These are phyloP conservation scores for Elaeis guineensis DNA, from an alignment of 176 grass and related monocot genomes.

Conservation along the genomic window DNA sequence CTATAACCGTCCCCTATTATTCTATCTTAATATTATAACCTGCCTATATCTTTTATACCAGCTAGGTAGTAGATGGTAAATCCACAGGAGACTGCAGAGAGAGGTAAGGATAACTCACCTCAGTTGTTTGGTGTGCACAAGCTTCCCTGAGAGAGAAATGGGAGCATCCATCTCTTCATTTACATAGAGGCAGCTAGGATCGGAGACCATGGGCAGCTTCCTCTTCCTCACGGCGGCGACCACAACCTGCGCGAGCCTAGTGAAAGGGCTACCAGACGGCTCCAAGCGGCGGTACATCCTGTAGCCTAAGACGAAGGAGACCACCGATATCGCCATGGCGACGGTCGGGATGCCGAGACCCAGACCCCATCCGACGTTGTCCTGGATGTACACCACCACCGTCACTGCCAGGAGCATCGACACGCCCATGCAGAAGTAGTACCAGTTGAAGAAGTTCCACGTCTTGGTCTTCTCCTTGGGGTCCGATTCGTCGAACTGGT, in stretches of 20 bases:
- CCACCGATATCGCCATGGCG: conserved; percentile 57
- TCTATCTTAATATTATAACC: too few relatives aligned
- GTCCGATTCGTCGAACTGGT: conserved; percentile 72
- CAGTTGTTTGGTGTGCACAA: conserved; percentile 62
- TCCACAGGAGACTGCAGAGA: not conserved
- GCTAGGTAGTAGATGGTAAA: too few relatives aligned
- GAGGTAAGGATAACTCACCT: conserved; percentile 21
- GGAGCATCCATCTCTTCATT: conserved; percentile 53
- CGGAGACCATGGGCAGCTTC: conserved; percentile 1
- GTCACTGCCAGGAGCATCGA: conserved; percentile 70
- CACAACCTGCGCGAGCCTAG: conserved; percentile 56
- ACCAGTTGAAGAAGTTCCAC: conserved; percentile 95
- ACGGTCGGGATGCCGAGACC: conserved; percentile 62
- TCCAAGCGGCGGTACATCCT: conserved; percentile 43
- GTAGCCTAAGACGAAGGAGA: conserved; percentile 48
- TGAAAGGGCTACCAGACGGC: conserved; percentile 50
- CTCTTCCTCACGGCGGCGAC: conserved; percentile 57
- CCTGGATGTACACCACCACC: conserved; percentile 74
- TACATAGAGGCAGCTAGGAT: conserved; percentile 27
- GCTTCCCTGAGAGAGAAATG: conserved; percentile 78
- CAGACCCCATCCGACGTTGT: conserved; percentile 82
- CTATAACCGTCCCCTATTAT: too few relatives aligned
- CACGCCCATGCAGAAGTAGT: conserved; percentile 78
- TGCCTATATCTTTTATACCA: too few relatives aligned
- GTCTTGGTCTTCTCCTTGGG: conserved; percentile 52